A percentile compares a stretch with the other conserved stretches of the same genome.
These are phyloP conservation scores for Nannizziopsis barbatae DNA, from an alignment of 2,329 filamentous ascomycete genomes.

Conservation along the genomic window DNA sequence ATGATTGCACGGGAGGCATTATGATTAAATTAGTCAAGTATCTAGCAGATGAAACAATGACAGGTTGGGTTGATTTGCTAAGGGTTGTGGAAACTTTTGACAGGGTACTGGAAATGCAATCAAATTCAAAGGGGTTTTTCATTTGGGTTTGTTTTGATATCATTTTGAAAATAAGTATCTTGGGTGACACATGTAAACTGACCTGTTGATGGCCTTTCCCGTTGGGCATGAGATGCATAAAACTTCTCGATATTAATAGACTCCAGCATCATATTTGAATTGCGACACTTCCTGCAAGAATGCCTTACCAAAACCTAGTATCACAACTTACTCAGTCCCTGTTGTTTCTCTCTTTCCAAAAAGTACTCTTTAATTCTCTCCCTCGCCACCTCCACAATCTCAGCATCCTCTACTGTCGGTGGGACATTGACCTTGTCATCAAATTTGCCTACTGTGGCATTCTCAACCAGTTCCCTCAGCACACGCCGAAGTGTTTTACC, in stretches of 20 bases:
- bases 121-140: too few species aligned
- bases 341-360: slow-evolving; percentile 30
- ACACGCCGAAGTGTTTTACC: slow-evolving; percentile 82
- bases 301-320: background rate
- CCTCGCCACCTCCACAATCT: slow-evolving; percentile 63
- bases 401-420: slow-evolving; percentile 71
- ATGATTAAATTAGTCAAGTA: too few species aligned
- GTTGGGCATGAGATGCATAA: too few species aligned
- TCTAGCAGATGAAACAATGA: too few species aligned
- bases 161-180: too few species aligned
- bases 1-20: too few species aligned
- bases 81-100: too few species aligned
- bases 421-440: slow-evolving; percentile 63
- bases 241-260: background rate
- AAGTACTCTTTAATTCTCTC: slow-evolving; percentile 67
- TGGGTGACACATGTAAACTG: too few species aligned
- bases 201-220: too few species aligned
- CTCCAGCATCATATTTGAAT: background rate
- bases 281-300: background rate
- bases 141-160: too few species aligned
- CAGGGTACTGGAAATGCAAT: too few species aligned
- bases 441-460: slow-evolving; percentile 62
- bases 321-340: slow-evolving; percentile 37
- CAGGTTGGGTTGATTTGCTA: too few species aligned
- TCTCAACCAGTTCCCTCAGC: slow-evolving; percentile 71